Percentiles rank a stretch among this genome's conserved stretches.
phyloP scores from a whole-genome alignment of 106 monocot species.

The Cymbidium sinense region DNA sequence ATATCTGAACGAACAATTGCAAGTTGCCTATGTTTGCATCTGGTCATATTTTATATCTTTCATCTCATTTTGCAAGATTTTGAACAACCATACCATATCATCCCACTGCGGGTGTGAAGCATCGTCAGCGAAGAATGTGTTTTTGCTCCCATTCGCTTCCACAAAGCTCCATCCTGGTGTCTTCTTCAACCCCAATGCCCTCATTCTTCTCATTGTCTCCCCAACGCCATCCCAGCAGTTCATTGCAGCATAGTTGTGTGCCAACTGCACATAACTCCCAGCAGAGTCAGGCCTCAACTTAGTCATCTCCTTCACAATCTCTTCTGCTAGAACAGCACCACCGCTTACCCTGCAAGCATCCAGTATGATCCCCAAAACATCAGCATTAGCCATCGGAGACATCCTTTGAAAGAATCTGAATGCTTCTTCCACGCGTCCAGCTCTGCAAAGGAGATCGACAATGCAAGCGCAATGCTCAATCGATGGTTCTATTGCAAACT shows the following conservation, averaged over 20 bases:
- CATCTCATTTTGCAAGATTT: constrained; percentile 35
- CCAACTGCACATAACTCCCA: constrained; percentile 60
- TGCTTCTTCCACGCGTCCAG: constrained; percentile 15
- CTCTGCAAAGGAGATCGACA: constrained; percentile 16
- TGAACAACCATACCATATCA: constrained; percentile 32
- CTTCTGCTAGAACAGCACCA: constrained; percentile 20
- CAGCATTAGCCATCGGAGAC: constrained; percentile 29
- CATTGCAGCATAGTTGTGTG: constrained; percentile 43
- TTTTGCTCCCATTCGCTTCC: constrained; percentile 35
- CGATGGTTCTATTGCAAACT: constrained; percentile 2
- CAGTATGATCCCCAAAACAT: constrained; percentile 65
- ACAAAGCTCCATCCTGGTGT: constrained; percentile 74
- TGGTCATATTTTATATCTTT: constrained; percentile 12
- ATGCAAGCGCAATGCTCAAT: constrained; percentile 16
- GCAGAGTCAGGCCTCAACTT: constrained; percentile 37
- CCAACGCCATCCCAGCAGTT: constrained; percentile 52
- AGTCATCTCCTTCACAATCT: constrained; percentile 35
- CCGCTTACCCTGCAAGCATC: constrained; percentile 44
- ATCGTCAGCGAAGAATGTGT: constrained; percentile 48
- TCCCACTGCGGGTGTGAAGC: constrained; percentile 27
- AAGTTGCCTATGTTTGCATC: not conserved
- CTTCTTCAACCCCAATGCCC: constrained; percentile 51
- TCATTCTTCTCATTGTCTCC: constrained; percentile 45
- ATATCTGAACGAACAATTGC: not conserved
- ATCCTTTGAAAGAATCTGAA: constrained; percentile 24